Evolutionary conservation across 768 basidiomycete species (phyloP).

Genomic region (Pisolithus tinctorius): DNA sequence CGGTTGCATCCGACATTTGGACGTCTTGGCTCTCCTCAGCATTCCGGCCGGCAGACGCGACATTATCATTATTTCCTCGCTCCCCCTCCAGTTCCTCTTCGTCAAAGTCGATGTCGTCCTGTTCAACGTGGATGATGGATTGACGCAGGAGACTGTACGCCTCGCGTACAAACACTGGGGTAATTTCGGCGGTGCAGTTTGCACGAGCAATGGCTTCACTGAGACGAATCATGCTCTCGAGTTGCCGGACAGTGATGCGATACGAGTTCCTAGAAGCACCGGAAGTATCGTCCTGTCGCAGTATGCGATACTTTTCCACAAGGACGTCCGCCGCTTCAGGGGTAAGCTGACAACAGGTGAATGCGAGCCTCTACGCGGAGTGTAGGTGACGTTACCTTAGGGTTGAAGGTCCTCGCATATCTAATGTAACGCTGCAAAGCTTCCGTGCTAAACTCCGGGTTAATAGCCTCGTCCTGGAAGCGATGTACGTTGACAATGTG

Average conservation of each 20-base stretch:
- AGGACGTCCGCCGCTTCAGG: conserved; percentile 88
- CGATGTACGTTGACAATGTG: conserved; percentile 98
- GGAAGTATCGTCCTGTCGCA: conserved; percentile 88
- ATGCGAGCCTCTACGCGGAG: not conserved
- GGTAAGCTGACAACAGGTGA: conserved; percentile 57
- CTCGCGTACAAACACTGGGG: conserved; percentile 89
- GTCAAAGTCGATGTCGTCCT: conserved; percentile 97
- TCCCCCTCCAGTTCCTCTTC: conserved; percentile 73
- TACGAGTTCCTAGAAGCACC: conserved; percentile 89
- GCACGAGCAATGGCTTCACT: conserved; percentile 96
- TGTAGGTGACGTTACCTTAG: conserved; percentile 56
- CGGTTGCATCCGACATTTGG: conserved; percentile 55
- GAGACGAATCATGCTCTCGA: conserved; percentile 97
- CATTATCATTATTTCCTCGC: conserved; percentile 33
- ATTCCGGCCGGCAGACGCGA: conserved; percentile 28
- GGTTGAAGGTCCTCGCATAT: conserved; percentile 95
- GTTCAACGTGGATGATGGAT: conserved; percentile 98
- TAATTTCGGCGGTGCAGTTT: conserved; percentile 96
- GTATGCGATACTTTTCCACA: conserved; percentile 89
- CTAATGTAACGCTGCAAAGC: conserved; percentile 94
- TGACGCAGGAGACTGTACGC: conserved; percentile 90
- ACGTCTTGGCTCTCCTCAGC: conserved; percentile 52
- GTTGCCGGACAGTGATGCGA: conserved; percentile 94
- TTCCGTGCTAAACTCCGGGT: conserved; percentile 96
- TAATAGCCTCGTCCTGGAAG: conserved; percentile 89